phyloP scores from a whole-genome alignment of 345 rosid genomes.

The Brassica rapa region DNA sequence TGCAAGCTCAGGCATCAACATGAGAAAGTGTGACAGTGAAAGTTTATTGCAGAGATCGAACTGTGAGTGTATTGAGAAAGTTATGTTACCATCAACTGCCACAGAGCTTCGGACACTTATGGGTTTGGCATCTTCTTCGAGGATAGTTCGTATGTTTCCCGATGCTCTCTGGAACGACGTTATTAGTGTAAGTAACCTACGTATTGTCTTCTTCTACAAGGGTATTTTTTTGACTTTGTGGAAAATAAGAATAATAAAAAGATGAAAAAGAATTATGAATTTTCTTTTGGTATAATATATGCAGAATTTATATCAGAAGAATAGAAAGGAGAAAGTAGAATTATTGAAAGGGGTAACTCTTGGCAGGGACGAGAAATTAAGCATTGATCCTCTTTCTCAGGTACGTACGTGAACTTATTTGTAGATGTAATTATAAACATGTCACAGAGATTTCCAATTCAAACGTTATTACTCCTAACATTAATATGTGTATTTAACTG shows the following conservation, averaged over 20 bases:
- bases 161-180: conserved; percentile 61
- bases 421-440: not conserved
- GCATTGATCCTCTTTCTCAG: conserved; percentile 64
- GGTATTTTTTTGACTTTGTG: not conserved
- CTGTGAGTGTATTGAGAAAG: conserved; percentile 50
- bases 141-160: conserved; percentile 46
- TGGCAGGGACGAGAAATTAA: conserved; percentile 48
- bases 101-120: conserved; percentile 57
- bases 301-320: conserved; percentile 60
- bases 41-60: conserved; percentile 53
- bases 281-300: not conserved
- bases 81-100: conserved; percentile 73
- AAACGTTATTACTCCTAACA: not conserved
- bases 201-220: not conserved
- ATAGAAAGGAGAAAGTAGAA: conserved; percentile 72
- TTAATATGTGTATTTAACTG: not conserved
- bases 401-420: conserved; percentile 34
- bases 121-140: conserved; percentile 49
- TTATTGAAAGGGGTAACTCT: conserved; percentile 62
- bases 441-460: not conserved
- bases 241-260: not conserved
- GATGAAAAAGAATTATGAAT: not conserved
- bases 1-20: conserved; percentile 78
- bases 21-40: conserved; percentile 55
- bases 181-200: conserved; percentile 51